These are phyloP conservation scores for Yarrowia sp. DNA, from an alignment of 805 yeast species.

Conservation along the genomic window DNA sequence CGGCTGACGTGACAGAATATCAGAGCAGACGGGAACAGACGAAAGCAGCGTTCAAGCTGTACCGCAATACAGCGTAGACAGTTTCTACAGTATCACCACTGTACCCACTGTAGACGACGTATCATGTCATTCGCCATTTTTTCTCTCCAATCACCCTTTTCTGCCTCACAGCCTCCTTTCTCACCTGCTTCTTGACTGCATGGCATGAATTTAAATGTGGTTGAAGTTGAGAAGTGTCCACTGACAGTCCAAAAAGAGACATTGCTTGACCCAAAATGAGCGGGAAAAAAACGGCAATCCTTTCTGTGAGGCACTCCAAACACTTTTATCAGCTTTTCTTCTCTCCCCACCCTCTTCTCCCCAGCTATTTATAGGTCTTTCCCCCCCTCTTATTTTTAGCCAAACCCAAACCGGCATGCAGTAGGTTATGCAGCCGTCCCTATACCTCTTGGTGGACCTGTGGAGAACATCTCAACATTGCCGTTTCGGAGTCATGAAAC, in stretches of 20 bases:
- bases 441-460: background rate
- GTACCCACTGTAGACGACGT: too few species aligned
- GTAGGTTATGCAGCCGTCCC: constrained; percentile 10
- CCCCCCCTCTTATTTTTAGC: background rate
- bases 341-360: background rate
- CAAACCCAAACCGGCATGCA: background rate
- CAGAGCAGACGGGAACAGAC: too few species aligned
- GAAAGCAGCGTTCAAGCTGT: too few species aligned
- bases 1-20: too few species aligned
- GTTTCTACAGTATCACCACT: too few species aligned
- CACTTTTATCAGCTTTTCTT: too few species aligned
- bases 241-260: too few species aligned
- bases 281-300: too few species aligned
- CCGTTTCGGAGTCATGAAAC: constrained; percentile 2
- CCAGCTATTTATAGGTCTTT: too few species aligned
- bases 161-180: constrained; percentile 12
- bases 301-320: too few species aligned
- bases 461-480: background rate
- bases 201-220: background rate
- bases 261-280: too few species aligned
- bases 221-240: background rate
- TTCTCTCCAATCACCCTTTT: background rate
- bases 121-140: background rate
- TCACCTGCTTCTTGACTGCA: background rate
- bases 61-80: too few species aligned